Base-by-base conservation (phyloP, 2,329 filamentous ascomycete species). In the Xylariomycetidae sp. region DNA sequence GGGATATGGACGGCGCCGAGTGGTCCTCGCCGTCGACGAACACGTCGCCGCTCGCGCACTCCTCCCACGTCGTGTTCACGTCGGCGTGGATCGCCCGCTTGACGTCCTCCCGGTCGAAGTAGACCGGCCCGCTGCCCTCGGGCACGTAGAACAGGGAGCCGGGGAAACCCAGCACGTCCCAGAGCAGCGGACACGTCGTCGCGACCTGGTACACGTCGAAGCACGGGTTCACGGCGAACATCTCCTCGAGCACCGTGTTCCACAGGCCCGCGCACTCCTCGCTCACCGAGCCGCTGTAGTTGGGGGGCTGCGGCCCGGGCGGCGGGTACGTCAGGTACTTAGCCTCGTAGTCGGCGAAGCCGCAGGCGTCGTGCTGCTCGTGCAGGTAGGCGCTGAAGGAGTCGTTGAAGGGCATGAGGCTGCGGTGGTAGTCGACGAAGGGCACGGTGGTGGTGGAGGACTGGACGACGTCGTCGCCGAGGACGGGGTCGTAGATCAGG, bases 151-250 rank as follows among this genome's bases (percentile, higher is more conserved):
- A 18, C 26, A 27, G 23, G 15, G 14, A 13, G 22, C 23, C 33
- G 27, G 30, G 25, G 13, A 40, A 36, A n/a, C 38, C 53, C 5
- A 66, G 43, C 80, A 77, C 56, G 37, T 88, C 80, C 70, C 77
- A 86, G 2, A 75, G 64, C 3, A 80, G 45, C 1, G 86, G 86
- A 53, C 86, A 92, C 10, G 79, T 83, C 4, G 77, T 79, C 3
- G 75, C 75, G 11, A 90, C 73, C 31, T 84, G 75, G 60, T 90
- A 92, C 9, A 85, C 64, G 54, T 88, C 78, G 61, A 84, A 94
- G 64, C 87, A 92, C 0, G 86, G 86, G 61, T 92, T 92, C 20
- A 76, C 58, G 2, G 63, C 51, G 4, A 66, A 41, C 6, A 72
- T 70, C 18, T 77, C 80, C 0, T 66, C 45, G 46, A 63, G 64